These are phyloP conservation scores for Scheffersomyces titani DNA, from an alignment of 1,139 yeast species.

Conservation along the genomic window DNA sequence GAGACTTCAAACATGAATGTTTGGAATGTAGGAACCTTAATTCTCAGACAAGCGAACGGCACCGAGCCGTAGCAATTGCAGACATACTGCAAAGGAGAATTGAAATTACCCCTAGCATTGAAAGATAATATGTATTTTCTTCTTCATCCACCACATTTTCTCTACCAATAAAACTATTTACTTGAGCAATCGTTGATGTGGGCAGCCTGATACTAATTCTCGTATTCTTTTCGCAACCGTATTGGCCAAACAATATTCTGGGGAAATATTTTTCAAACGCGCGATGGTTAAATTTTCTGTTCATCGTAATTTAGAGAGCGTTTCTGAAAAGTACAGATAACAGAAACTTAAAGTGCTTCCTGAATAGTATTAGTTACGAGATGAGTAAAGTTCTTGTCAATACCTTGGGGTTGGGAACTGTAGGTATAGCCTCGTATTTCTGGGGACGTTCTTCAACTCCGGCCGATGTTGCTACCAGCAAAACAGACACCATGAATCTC, in stretches of 20 bases:
- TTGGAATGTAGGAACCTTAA: too few species aligned
- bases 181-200: background rate
- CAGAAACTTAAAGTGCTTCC: background rate
- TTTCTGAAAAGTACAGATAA: background rate
- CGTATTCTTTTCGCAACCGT: background rate
- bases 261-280: background rate
- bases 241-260: background rate
- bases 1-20: too few species aligned
- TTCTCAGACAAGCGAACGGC: too few species aligned
- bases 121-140: too few species aligned
- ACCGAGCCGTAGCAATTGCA: too few species aligned
- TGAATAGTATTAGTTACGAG: background rate
- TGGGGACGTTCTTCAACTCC: conserved; percentile 38
- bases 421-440: conserved; percentile 46
- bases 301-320: background rate
- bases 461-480: conserved; percentile 10
- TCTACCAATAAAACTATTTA: background rate
- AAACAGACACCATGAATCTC: conserved; percentile 9
- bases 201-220: background rate
- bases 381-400: conserved; percentile 36
- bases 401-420: conserved; percentile 36
- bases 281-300: background rate
- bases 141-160: background rate
- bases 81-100: too few species aligned
- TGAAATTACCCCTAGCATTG: background rate